Percentiles rank a stretch among this genome's conserved stretches.
These are phyloP conservation scores for Camelina laxa DNA, from an alignment of 345 rosid genomes.

Conservation along the genomic window DNA sequence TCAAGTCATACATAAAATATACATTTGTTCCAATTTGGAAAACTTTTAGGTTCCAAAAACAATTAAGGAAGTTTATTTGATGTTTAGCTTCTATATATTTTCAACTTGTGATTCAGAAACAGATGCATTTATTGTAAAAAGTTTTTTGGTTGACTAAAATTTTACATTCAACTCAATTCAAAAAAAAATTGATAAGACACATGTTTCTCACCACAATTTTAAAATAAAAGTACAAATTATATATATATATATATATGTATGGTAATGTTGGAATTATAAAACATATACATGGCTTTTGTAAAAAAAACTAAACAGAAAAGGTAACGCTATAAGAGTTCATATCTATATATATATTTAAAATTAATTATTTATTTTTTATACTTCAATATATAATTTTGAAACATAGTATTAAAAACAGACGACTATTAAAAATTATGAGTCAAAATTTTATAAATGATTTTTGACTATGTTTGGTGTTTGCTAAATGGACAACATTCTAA, in stretches of 20 bases:
- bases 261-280: not conserved
- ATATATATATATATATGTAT: not conserved
- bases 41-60: not conserved
- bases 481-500: not conserved
- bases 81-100: too few relatives aligned
- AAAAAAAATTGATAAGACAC: not conserved
- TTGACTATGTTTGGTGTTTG: not conserved
- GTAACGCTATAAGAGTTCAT: not conserved
- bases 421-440: not conserved
- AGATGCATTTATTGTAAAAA: too few relatives aligned
- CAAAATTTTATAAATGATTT: not conserved
- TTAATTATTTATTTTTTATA: too few relatives aligned
- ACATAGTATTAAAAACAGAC: not conserved
- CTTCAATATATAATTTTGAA: too few relatives aligned
- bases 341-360: too few relatives aligned
- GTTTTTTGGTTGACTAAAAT: too few relatives aligned
- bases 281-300: too few relatives aligned
- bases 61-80: not conserved
- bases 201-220: not conserved
- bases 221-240: too few relatives aligned
- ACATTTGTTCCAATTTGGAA: not conserved
- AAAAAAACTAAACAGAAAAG: not conserved
- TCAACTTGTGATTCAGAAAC: too few relatives aligned
- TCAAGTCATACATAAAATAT: too few relatives aligned
- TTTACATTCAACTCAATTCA: too few relatives aligned